Evolutionary conservation across 2,329 filamentous ascomycete species (phyloP).

Genomic region (Fusarium vanettenii): DNA sequence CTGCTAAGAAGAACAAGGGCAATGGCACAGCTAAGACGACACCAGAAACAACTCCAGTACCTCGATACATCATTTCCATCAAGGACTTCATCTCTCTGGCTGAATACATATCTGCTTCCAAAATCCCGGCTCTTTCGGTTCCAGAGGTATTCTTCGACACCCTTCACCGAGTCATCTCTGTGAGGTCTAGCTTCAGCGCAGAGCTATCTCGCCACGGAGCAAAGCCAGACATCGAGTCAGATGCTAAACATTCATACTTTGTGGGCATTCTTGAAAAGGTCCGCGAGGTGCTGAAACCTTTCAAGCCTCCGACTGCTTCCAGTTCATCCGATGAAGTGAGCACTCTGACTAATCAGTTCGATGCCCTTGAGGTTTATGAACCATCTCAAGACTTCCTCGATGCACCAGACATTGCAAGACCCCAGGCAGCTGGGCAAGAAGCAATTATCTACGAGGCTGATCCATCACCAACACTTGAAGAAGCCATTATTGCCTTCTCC

Average conservation of each 20-base stretch:
- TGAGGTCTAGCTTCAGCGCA: constrained; percentile 44
- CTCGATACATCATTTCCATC: constrained; percentile 39
- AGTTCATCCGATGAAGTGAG: neutral
- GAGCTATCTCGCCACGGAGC: constrained; percentile 32
- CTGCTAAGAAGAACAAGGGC: neutral
- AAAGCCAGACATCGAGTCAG: constrained; percentile 27
- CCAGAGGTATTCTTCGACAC: constrained; percentile 45
- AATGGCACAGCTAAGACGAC: neutral
- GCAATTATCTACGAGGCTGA: neutral
- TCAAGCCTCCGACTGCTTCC: neutral
- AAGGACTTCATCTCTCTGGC: constrained; percentile 54
- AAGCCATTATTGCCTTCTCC: neutral
- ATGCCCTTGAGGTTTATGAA: neutral
- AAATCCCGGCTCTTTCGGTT: constrained; percentile 37
- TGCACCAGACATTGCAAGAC: neutral
- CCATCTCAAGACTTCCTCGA: neutral
- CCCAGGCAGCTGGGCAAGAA: neutral
- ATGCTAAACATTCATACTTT: constrained; percentile 48
- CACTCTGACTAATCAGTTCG: neutral
- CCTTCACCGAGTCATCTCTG: constrained; percentile 50
- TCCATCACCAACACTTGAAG: neutral
- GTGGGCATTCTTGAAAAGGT: constrained; percentile 50
- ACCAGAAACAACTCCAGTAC: neutral
- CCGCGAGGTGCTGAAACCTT: constrained; percentile 42
- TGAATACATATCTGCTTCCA: constrained; percentile 47